phyloP scores from a whole-genome alignment of 257 asterid species.

The Vinca minor region DNA sequence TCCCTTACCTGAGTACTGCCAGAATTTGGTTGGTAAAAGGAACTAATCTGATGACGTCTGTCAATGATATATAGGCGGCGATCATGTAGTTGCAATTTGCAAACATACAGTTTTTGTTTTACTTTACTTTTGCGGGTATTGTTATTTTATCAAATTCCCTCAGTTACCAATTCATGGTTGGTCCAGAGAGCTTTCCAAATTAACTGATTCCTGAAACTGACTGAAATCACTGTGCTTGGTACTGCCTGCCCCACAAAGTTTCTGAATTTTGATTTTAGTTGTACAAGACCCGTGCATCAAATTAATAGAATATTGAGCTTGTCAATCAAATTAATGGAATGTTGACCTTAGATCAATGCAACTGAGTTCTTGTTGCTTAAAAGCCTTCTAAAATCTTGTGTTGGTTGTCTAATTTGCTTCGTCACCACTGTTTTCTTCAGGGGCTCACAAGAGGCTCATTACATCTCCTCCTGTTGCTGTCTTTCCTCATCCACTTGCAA shows the following conservation, averaged over 20 bases:
- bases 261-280: not conserved
- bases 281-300: not conserved
- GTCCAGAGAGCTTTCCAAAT: too few species aligned
- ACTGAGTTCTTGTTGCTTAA: not conserved
- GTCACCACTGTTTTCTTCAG: slow-evolving; percentile 25
- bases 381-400: not conserved
- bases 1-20: not conserved
- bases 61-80: not conserved
- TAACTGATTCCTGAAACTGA: not conserved
- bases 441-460: slow-evolving; percentile 83
- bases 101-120: not conserved
- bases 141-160: not conserved
- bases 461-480: slow-evolving; percentile 96
- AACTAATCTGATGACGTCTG: not conserved
- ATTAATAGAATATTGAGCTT: not conserved
- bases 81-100: not conserved
- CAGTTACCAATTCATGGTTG: not conserved
- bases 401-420: not conserved
- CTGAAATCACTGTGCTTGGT: not conserved
- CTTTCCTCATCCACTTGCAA: slow-evolving; percentile 97
- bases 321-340: not conserved
- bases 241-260: not conserved
- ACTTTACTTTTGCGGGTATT: not conserved
- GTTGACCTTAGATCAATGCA: not conserved
- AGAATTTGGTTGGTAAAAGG: not conserved